These are phyloP conservation scores for Acanthamoeba polyphaga DNA, from an alignment of 208 protist genomes.

Conservation along the genomic window DNA sequence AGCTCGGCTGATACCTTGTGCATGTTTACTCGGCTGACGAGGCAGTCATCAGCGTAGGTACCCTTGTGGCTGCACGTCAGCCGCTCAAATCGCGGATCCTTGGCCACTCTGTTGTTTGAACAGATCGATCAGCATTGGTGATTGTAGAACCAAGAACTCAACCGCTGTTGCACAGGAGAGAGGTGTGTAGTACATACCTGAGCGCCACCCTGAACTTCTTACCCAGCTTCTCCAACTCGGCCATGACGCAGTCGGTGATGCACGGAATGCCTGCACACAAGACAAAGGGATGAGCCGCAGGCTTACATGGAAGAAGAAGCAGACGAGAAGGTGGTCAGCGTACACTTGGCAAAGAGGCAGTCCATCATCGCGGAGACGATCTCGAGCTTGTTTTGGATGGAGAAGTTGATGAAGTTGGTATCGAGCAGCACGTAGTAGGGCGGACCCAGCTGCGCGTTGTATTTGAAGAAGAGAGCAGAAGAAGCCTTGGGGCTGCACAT, in stretches of 20 bases:
- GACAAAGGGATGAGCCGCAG: neutral
- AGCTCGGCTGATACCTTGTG: conserved; percentile 54
- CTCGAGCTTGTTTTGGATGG: conserved; percentile 99
- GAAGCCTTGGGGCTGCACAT: conserved; percentile 65
- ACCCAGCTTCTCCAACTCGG: conserved; percentile 99
- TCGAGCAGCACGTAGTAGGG: conserved; percentile 99
- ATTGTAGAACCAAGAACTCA: neutral
- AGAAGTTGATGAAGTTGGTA: conserved; percentile 99
- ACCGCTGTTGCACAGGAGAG: neutral
- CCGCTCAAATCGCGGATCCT: conserved; percentile 98
- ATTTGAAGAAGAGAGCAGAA: conserved; percentile 96
- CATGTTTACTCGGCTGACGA: conserved; percentile 96
- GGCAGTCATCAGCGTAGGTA: conserved; percentile 99
- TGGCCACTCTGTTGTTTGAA: conserved; percentile 90
- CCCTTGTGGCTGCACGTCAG: conserved; percentile 96
- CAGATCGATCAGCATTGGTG: neutral
- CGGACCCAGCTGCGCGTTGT: conserved; percentile 98
- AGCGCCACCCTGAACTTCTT: conserved; percentile 93
- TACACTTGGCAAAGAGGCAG: conserved; percentile 98
- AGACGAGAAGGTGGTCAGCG: neutral
- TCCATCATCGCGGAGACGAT: conserved; percentile 98
- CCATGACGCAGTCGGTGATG: conserved; percentile 99
- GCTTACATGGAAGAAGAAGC: too few species aligned
- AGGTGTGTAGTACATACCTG: conserved; percentile 9
- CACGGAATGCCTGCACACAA: conserved; percentile 92